These are phyloP conservation scores for Escovopsis sp. DNA, from an alignment of 2,329 filamentous ascomycete species.

Conservation along the genomic window DNA sequence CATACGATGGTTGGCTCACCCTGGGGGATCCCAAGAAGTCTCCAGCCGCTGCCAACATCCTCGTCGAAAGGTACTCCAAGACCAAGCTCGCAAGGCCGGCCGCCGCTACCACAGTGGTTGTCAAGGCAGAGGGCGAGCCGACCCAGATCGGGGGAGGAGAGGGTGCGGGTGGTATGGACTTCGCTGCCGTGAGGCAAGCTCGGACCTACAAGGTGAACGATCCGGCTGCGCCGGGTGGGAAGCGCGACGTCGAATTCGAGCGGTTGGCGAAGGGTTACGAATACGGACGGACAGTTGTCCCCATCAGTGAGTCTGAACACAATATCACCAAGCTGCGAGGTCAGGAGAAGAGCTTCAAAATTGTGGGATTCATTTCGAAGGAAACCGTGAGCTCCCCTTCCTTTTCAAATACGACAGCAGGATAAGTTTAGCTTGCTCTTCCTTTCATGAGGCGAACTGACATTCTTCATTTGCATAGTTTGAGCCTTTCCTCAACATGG, in stretches of 20 bases:
- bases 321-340: constrained; percentile 72
- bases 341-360: constrained; percentile 57
- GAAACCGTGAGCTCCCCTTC: constrained; percentile 39
- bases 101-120: constrained; percentile 63
- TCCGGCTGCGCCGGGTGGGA: constrained; percentile 57
- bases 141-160: constrained; percentile 34
- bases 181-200: constrained; percentile 61
- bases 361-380: constrained; percentile 72
- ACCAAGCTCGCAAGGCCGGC: constrained; percentile 63
- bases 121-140: constrained; percentile 32
- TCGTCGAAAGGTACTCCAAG: constrained; percentile 81
- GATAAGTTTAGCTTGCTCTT: too few relatives aligned
- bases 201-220: constrained; percentile 72
- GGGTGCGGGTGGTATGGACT: constrained; percentile 35
- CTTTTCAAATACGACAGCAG: not conserved
- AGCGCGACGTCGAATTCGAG: constrained; percentile 67
- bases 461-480: constrained; percentile 34
- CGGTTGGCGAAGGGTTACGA: constrained; percentile 85
- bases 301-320: constrained; percentile 73
- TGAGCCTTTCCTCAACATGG: constrained; percentile 74
- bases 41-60: constrained; percentile 62
- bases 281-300: constrained; percentile 83
- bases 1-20: constrained; percentile 65
- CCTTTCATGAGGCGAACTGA: constrained; percentile 5
- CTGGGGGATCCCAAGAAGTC: constrained; percentile 66